Conservation (phyloP, 345 rosid genomes). For the Populus alba region DNA sequence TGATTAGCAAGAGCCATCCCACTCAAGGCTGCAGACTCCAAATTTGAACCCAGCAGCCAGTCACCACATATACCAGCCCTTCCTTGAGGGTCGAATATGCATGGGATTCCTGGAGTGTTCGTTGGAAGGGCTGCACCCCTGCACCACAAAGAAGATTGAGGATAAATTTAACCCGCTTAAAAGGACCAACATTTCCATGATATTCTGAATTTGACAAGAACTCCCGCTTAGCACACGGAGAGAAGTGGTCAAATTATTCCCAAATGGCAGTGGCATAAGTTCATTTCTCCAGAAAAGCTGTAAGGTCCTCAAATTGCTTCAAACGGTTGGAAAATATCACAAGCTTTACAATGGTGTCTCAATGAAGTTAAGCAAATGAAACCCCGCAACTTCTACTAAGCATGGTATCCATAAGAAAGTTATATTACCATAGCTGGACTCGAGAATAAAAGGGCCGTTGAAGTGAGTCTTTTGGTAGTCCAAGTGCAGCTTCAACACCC, state of each 20-base stretch:
- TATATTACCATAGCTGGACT: conserved; percentile 69
- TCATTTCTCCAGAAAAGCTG: no score
- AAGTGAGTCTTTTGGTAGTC: conserved; percentile 65
- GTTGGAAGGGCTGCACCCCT: conserved; percentile 97
- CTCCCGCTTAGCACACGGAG: no score
- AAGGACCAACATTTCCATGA: neutral
- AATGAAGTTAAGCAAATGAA: no score
- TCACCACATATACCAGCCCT: conserved; percentile 95
- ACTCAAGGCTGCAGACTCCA: conserved; percentile 86
- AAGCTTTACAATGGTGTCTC: neutral
- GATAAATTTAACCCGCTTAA: neutral
- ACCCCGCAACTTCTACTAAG: no score
- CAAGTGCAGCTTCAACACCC: conserved; percentile 70
- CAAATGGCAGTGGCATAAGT: no score
- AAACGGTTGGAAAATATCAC: neutral
- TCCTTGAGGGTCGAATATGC: conserved; percentile 81
- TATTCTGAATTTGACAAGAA: neutral
- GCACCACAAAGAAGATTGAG: conserved; percentile 3
- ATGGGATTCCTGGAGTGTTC: conserved; percentile 65
- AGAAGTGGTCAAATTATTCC: no score
- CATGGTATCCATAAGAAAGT: neutral
- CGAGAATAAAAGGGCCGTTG: conserved; percentile 52
- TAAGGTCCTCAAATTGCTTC: no score
- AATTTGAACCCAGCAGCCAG: conserved; percentile 81
- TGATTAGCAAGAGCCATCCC: conserved; percentile 82